Percentiles rank a stretch among this genome's conserved stretches.
phyloP scores from a whole-genome alignment of 2,329 filamentous ascomycete genomes.

The Exophiala calicioides region DNA sequence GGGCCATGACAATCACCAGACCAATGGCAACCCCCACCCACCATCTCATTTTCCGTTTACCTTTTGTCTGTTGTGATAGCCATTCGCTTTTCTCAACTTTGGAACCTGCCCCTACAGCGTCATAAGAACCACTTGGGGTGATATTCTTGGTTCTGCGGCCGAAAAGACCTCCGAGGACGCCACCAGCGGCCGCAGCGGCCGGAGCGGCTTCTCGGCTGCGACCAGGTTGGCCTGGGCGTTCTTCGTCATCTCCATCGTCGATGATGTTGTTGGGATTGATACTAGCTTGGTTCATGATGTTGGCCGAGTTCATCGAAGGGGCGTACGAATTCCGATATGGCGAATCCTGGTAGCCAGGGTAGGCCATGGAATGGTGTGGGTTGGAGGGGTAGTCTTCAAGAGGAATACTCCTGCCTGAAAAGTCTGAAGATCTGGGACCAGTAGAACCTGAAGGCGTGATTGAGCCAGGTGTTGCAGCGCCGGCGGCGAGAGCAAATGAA shows the following conservation, averaged over 20 bases:
- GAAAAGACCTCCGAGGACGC: slow-evolving; percentile 44
- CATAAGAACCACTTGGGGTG: slow-evolving; percentile 54
- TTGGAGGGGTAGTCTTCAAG: slow-evolving; percentile 44
- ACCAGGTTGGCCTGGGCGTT: slow-evolving; percentile 60
- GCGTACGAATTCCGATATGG: slow-evolving; percentile 66
- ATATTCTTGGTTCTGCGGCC: slow-evolving; percentile 41
- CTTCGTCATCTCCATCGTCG: slow-evolving; percentile 89
- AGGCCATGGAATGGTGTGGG: slow-evolving; percentile 35
- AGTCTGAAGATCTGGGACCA: slow-evolving; percentile 28
- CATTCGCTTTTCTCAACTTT: slow-evolving; percentile 65
- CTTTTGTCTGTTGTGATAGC: slow-evolving; percentile 60
- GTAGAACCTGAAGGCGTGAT: slow-evolving; percentile 35
- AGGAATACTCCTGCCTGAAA: slow-evolving; percentile 54
- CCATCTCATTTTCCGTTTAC: slow-evolving; percentile 69
- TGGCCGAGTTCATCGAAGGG: slow-evolving; percentile 54
- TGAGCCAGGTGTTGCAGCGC: slow-evolving; percentile 29
- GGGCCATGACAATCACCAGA: slow-evolving; percentile 67
- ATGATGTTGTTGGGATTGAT: slow-evolving; percentile 74
- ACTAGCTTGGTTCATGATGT: slow-evolving; percentile 44
- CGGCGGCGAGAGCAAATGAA: slow-evolving; percentile 28
- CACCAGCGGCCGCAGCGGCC: slow-evolving; percentile 46
- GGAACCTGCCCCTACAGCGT: slow-evolving; percentile 49
- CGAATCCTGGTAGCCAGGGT: slow-evolving; percentile 57
- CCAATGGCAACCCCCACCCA: slow-evolving; percentile 65
- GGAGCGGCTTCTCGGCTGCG: slow-evolving; percentile 45